phyloP scores from a whole-genome alignment of 768 basidiomycete genomes.

The Saitozyma sp. region DNA sequence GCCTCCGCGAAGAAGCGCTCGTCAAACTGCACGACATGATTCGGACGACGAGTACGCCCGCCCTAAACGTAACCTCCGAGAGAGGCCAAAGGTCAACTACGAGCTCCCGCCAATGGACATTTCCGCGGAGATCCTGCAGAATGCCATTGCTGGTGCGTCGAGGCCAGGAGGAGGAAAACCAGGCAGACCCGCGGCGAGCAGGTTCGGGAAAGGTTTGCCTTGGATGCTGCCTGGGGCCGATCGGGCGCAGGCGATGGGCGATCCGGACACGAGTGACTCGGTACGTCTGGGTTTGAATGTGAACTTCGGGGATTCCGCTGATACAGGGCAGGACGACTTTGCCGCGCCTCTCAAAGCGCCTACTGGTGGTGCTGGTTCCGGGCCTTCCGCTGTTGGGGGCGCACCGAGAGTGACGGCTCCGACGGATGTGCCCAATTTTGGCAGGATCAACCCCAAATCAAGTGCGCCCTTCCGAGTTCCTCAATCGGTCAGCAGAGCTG shows the following conservation, averaged over 20 bases:
- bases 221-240: conserved; percentile 39
- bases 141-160: conserved; percentile 22
- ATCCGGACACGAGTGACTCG: conserved; percentile 42
- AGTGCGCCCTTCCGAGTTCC: conserved; percentile 11
- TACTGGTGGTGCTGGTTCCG: conserved; percentile 55
- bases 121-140: conserved; percentile 18
- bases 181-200: background rate
- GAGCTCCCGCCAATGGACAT: conserved; percentile 36
- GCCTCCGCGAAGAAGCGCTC: conserved; percentile 17
- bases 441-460: conserved; percentile 30
- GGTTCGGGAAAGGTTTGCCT: conserved; percentile 29
- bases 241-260: conserved; percentile 44
- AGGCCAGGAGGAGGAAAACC: conserved; percentile 13
- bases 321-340: conserved; percentile 38
- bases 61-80: conserved; percentile 17
- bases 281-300: conserved; percentile 14
- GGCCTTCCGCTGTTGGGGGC: conserved; percentile 60
- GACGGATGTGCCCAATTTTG: conserved; percentile 38
- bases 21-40: conserved; percentile 14
- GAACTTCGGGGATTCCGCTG: background rate
- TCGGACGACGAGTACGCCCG: conserved; percentile 24
- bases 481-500: background rate
- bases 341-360: conserved; percentile 27
- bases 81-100: conserved; percentile 30
- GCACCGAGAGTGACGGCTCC: conserved; percentile 53